phyloP scores from a whole-genome alignment of 306 rosid species.

The Castanea mollissima region DNA sequence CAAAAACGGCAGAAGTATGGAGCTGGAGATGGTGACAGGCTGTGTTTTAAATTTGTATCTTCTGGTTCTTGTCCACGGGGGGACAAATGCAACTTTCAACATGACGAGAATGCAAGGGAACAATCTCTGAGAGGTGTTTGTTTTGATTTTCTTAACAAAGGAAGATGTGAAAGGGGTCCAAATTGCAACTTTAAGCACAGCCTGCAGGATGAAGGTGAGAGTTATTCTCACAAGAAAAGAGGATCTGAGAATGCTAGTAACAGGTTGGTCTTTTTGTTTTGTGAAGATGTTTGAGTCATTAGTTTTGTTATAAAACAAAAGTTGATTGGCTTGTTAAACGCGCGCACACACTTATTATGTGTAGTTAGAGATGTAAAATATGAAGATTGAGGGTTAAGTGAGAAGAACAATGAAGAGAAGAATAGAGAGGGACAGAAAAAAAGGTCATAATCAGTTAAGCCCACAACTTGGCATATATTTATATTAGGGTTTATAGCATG shows the following conservation, averaged over 20 bases:
- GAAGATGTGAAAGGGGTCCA: slow-evolving; percentile 88
- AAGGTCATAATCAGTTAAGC: too few relatives aligned
- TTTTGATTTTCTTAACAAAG: slow-evolving; percentile 84
- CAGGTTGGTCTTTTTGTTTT: slow-evolving; percentile 44
- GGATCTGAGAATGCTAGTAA: slow-evolving; percentile 54
- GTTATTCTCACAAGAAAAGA: slow-evolving; percentile 38
- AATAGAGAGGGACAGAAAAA: too few relatives aligned
- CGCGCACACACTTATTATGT: too few relatives aligned
- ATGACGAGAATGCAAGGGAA: slow-evolving; percentile 75
- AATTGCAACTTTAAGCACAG: slow-evolving; percentile 84
- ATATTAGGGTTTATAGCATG: too few relatives aligned
- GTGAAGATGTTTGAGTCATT: neutral
- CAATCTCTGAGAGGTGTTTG: slow-evolving; percentile 85
- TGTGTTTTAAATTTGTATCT: slow-evolving; percentile 85
- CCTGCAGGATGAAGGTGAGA: slow-evolving; percentile 68
- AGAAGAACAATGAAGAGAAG: too few relatives aligned
- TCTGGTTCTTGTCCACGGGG: slow-evolving; percentile 91
- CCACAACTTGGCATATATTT: neutral
- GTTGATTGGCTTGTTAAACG: neutral
- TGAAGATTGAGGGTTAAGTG: too few relatives aligned
- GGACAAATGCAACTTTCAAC: slow-evolving; percentile 77
- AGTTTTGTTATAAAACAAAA: neutral
- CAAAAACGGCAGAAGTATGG: slow-evolving; percentile 76
- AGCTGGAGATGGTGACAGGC: slow-evolving; percentile 53
- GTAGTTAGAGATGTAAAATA: too few relatives aligned